Conservation (phyloP, 148 eudicot species). For the Rhododendron molle region DNA sequence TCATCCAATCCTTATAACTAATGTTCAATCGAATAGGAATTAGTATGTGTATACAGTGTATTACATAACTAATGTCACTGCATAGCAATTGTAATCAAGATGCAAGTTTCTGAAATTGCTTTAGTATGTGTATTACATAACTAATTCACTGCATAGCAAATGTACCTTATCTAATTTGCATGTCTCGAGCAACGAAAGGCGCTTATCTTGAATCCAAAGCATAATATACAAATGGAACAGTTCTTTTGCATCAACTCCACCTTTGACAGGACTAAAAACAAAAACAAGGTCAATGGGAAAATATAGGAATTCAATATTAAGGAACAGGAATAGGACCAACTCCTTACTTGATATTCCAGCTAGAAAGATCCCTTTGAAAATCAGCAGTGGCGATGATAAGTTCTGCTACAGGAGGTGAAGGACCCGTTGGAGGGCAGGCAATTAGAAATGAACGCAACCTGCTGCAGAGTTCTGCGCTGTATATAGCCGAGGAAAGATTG, state of each 20-base stretch:
- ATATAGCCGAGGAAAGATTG: constrained; percentile 76
- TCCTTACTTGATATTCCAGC: constrained; percentile 68
- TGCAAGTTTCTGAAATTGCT: not conserved
- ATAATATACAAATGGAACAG: constrained; percentile 79
- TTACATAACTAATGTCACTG: too few species aligned
- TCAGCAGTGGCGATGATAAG: constrained; percentile 80
- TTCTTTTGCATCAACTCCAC: constrained; percentile 90
- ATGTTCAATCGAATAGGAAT: not conserved
- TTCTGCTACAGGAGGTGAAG: constrained; percentile 70
- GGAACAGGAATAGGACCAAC: not conserved
- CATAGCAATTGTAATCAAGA: not conserved
- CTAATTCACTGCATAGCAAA: not conserved
- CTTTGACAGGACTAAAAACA: constrained; percentile 63
- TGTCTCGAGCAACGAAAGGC: constrained; percentile 65
- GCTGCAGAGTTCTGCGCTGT: constrained; percentile 68
- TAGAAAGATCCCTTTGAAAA: constrained; percentile 73
- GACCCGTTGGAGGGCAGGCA: constrained; percentile 84
- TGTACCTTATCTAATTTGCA: constrained; percentile 81
- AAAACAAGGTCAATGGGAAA: not conserved
- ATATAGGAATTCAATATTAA: not conserved
- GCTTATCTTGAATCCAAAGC: constrained; percentile 87
- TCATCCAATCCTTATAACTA: not conserved
- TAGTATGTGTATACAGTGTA: not conserved
- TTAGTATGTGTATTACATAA: not conserved
- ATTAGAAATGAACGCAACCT: constrained; percentile 66